A percentile compares a stretch with the other conserved stretches of the same genome.
phyloP scores from a whole-genome alignment of 2,329 filamentous ascomycete species.

The Aspergillus phoenicis region DNA sequence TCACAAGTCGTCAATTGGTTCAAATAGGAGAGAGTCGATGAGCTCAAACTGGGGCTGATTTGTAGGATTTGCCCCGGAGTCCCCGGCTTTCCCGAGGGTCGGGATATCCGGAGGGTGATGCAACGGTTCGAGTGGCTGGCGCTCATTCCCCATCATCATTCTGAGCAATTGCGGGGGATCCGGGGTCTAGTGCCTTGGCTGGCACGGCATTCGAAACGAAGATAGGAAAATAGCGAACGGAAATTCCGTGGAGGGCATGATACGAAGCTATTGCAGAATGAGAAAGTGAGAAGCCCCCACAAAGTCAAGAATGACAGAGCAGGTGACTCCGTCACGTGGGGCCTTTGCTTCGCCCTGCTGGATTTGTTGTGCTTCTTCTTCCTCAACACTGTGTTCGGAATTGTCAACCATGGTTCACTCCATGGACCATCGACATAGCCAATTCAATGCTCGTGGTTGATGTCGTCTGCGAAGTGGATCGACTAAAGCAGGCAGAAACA shows the following conservation, averaged over 20 bases:
- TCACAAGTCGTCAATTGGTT: not conserved
- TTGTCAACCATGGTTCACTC: not conserved
- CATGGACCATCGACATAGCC: not conserved
- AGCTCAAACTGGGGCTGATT: not conserved
- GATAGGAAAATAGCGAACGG: too few relatives aligned
- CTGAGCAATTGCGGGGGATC: too few relatives aligned
- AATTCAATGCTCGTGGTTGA: too few relatives aligned
- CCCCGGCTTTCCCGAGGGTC: constrained; percentile 4
- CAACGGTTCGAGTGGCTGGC: not conserved
- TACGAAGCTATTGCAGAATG: not conserved
- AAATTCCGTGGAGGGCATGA: not conserved
- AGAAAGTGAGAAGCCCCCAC: not conserved
- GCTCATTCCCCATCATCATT: not conserved
- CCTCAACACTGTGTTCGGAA: not conserved
- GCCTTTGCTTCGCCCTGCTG: not conserved
- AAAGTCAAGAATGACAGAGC: not conserved
- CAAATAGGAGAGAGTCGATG: not conserved
- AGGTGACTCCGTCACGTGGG: not conserved
- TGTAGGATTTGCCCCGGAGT: not conserved
- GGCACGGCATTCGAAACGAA: too few relatives aligned
- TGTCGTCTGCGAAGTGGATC: too few relatives aligned
- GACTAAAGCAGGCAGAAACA: too few relatives aligned
- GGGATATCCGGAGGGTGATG: constrained; percentile 2
- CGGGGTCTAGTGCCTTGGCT: too few relatives aligned
- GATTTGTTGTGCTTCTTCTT: not conserved